A percentile compares a stretch with the other conserved stretches of the same genome.
phyloP scores from a whole-genome alignment of 208 protist species.

The Leishmania braziliensis region DNA sequence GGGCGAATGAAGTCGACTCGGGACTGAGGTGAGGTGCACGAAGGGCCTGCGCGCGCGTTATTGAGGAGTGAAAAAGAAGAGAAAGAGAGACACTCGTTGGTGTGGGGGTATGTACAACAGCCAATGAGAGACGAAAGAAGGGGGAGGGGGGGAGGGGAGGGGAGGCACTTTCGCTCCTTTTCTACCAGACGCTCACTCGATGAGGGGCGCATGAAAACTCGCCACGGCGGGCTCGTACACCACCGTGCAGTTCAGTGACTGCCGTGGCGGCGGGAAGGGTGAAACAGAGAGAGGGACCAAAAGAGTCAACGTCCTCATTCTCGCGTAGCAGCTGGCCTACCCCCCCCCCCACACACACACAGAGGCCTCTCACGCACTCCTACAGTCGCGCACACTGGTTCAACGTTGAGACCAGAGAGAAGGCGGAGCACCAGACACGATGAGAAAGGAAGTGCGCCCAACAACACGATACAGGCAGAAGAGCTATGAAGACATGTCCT shows the following conservation, averaged over 20 bases:
- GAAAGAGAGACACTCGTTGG: neutral
- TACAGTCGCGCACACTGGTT: neutral
- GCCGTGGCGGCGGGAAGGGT: neutral
- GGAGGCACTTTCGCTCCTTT: neutral
- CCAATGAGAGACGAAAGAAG: no score
- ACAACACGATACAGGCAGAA: neutral
- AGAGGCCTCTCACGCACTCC: neutral
- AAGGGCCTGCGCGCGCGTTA: neutral
- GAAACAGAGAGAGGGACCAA: neutral
- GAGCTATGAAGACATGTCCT: neutral
- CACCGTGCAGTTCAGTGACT: neutral
- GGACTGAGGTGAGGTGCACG: neutral
- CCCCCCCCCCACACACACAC: neutral
- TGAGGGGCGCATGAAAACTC: neutral
- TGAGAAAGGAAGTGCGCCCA: no score
- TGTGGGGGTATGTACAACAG: neutral
- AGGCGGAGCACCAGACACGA: neutral
- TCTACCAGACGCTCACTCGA: neutral
- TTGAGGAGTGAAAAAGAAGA: neutral
- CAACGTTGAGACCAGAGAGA: neutral
- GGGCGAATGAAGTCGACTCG: neutral
- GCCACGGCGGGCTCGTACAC: neutral
- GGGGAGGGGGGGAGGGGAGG: no score
- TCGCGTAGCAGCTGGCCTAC: neutral
- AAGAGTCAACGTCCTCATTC: neutral